phyloP scores from a whole-genome alignment of 2,329 filamentous ascomycete species.

The Hymenoscyphus fraxineus region DNA sequence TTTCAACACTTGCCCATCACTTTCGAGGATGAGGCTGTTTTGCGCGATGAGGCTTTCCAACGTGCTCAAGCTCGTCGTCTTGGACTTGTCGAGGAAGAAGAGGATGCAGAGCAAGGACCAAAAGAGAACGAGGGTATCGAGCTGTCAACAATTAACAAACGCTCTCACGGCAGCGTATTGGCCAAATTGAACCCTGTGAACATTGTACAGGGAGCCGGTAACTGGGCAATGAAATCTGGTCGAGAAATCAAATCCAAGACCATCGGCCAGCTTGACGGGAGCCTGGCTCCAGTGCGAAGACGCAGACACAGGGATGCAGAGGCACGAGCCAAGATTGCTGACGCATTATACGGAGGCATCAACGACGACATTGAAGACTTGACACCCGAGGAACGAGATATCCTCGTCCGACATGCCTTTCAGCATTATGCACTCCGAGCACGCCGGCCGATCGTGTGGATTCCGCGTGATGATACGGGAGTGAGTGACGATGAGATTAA shows the following conservation, averaged over 20 bases:
- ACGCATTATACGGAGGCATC: conserved; percentile 80
- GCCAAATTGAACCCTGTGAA: conserved; percentile 31
- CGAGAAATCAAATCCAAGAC: conserved; percentile 37
- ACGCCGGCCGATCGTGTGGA: conserved; percentile 84
- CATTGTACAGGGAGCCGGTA: conserved; percentile 28
- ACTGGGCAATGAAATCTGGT: conserved; percentile 29
- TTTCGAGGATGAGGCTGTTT: conserved; percentile 87
- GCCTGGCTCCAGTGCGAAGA: conserved; percentile 27
- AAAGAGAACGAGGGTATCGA: conserved; percentile 36
- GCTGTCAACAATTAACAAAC: conserved; percentile 43
- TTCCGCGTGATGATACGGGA: conserved; percentile 84
- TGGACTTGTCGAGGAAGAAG: conserved; percentile 48
- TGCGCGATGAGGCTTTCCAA: conserved; percentile 87
- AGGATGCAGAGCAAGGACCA: conserved; percentile 41
- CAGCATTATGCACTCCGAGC: conserved; percentile 84
- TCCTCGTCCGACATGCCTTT: conserved; percentile 82
- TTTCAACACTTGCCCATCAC: conserved; percentile 90
- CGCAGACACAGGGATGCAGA: conserved; percentile 62
- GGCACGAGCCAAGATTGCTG: conserved; percentile 66
- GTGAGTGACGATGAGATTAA: conserved; percentile 88
- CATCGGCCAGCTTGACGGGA: conserved; percentile 42
- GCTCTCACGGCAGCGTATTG: conserved; percentile 23
- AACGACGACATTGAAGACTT: conserved; percentile 94
- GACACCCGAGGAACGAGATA: conserved; percentile 82
- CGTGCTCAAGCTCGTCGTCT: conserved; percentile 70